phyloP scores from a whole-genome alignment of 2,329 filamentous ascomycete species.

The Lojkania enalia region DNA sequence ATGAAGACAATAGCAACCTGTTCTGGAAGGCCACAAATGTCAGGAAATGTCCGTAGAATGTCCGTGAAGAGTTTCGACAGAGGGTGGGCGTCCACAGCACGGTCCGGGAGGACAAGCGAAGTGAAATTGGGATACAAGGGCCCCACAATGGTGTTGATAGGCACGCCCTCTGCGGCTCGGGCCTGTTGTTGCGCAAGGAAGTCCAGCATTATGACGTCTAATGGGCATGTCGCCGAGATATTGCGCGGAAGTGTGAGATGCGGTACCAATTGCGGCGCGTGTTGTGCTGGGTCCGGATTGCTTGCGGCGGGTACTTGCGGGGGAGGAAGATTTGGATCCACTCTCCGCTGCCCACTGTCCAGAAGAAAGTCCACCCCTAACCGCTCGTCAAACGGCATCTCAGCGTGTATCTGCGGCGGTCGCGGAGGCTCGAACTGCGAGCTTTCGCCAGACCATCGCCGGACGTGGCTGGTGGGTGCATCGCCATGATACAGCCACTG shows the following conservation, averaged over 20 bases:
- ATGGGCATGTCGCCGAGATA: slow-evolving; percentile 69
- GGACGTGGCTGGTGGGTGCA: slow-evolving; percentile 39
- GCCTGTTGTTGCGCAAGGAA: slow-evolving; percentile 72
- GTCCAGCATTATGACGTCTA: slow-evolving; percentile 79
- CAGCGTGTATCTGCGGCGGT: slow-evolving; percentile 24
- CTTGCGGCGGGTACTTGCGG: slow-evolving; percentile 39
- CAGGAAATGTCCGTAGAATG: slow-evolving; percentile 80
- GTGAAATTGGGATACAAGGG: slow-evolving; percentile 80
- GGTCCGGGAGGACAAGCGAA: slow-evolving; percentile 73
- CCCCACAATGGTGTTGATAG: slow-evolving; percentile 68
- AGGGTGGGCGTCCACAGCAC: slow-evolving; percentile 67
- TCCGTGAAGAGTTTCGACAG: slow-evolving; percentile 85
- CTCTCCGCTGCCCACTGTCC: slow-evolving; percentile 56
- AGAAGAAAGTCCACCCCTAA: slow-evolving; percentile 75
- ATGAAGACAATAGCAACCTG: slow-evolving; percentile 79
- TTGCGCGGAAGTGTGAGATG: slow-evolving; percentile 55
- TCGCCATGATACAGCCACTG: slow-evolving; percentile 38
- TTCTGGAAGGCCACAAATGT: slow-evolving; percentile 76
- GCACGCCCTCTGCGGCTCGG: slow-evolving; percentile 66
- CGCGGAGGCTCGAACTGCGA: slow-evolving; percentile 49
- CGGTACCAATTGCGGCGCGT: slow-evolving; percentile 34
- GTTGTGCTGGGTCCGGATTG: slow-evolving; percentile 29
- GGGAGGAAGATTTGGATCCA: slow-evolving; percentile 49
- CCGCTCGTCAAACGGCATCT: slow-evolving; percentile 57
- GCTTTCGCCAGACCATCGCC: slow-evolving; percentile 41